phyloP scores from a whole-genome alignment of 306 rosid genomes.

The Acacia acuminata region DNA sequence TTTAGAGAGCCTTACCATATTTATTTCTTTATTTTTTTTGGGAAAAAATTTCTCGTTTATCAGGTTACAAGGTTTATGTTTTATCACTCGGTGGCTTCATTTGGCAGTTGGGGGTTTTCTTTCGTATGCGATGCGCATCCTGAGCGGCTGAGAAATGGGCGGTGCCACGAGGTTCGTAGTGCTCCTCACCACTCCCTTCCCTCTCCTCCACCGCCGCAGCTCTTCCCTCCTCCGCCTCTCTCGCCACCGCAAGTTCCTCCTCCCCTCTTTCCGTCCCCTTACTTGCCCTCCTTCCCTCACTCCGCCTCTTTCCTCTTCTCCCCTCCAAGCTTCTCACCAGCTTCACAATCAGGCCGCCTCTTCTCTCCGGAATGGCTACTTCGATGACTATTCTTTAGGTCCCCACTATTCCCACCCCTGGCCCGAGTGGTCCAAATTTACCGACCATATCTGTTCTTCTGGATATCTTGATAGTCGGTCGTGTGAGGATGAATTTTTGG shows the following conservation, averaged over 20 bases:
- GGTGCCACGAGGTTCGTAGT: conserved; percentile 66
- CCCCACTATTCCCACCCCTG: conserved; percentile 35
- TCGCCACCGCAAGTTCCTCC: conserved; percentile 44
- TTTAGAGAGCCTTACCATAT: background rate
- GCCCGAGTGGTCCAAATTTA: conserved; percentile 67
- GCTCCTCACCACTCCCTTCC: conserved; percentile 53
- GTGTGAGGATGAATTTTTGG: conserved; percentile 33
- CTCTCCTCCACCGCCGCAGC: conserved; percentile 45
- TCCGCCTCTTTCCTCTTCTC: conserved; percentile 23
- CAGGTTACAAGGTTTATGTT: background rate
- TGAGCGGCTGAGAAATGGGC: conserved; percentile 47
- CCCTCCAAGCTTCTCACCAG: background rate
- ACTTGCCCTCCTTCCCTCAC: conserved; percentile 12
- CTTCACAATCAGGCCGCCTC: background rate
- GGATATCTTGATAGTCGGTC: conserved; percentile 38
- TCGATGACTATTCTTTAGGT: background rate
- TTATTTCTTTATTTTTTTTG: too few species aligned
- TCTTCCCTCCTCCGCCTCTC: conserved; percentile 34
- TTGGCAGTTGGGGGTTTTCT: background rate
- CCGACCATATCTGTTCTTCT: conserved; percentile 51
- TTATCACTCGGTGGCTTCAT: background rate
- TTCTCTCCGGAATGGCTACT: background rate
- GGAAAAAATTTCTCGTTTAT: too few species aligned
- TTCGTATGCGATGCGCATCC: background rate
- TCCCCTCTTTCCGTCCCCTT: conserved; percentile 23